These are phyloP conservation scores for Malus hybrid DNA, from an alignment of 331 rosid species.

Conservation along the genomic window DNA sequence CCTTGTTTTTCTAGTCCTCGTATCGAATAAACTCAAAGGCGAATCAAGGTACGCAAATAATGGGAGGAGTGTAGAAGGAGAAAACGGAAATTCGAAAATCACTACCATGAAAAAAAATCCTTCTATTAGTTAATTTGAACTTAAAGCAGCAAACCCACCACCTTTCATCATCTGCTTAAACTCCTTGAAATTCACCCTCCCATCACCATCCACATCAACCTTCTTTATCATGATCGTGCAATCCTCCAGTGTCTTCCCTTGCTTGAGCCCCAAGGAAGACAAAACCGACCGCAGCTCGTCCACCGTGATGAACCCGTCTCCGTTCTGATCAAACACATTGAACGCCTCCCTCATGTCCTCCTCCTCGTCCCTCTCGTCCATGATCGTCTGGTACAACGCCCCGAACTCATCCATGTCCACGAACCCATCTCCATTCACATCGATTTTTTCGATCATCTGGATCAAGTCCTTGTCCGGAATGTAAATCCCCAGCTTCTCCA, in stretches of 20 bases:
- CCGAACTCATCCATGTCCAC: constrained; percentile 65
- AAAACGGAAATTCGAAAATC: neutral
- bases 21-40: neutral
- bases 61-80: neutral
- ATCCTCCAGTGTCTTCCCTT: constrained; percentile 46
- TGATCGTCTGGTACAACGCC: constrained; percentile 38
- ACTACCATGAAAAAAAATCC: neutral
- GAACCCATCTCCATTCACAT: constrained; percentile 55
- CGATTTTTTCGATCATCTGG: constrained; percentile 61
- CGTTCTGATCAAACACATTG: constrained; percentile 66
- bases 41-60: neutral
- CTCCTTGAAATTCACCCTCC: constrained; percentile 54
- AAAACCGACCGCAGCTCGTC: constrained; percentile 61
- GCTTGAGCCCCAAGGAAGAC: constrained; percentile 50
- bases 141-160: constrained; percentile 44
- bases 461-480: constrained; percentile 43
- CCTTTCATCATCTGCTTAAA: constrained; percentile 72
- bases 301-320: constrained; percentile 59
- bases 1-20: neutral
- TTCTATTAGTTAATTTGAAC: neutral
- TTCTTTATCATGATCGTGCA: constrained; percentile 59
- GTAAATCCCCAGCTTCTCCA: constrained; percentile 44
- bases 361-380: constrained; percentile 50
- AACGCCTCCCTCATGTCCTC: constrained; percentile 70
- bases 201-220: constrained; percentile 67